Evolutionary conservation across 2,329 filamentous ascomycete genomes (phyloP).

Genomic region (Aschersonia sp.): DNA sequence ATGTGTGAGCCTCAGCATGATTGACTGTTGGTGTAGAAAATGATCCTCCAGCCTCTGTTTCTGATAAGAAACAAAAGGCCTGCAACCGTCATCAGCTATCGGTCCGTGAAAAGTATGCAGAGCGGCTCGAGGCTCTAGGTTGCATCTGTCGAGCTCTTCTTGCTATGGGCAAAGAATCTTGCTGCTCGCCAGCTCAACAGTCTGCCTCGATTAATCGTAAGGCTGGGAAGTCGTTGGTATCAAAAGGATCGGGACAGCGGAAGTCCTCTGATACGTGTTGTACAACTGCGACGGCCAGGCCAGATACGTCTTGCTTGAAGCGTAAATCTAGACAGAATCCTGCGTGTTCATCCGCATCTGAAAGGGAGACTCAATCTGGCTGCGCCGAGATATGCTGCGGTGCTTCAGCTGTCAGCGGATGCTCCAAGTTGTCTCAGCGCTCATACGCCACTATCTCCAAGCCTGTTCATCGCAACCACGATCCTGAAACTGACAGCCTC

Average conservation of each 20-base stretch:
- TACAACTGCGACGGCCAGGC: not conserved
- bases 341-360: not conserved
- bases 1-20: too few relatives aligned
- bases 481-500: too few relatives aligned
- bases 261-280: slow-evolving; percentile 5
- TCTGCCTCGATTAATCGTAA: slow-evolving; percentile 11
- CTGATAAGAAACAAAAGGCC: slow-evolving; percentile 4
- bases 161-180: slow-evolving; percentile 34
- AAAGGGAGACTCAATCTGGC: not conserved
- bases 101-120: slow-evolving; percentile 23
- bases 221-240: slow-evolving; percentile 3
- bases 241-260: slow-evolving; percentile 3
- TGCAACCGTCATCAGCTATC: slow-evolving; percentile 22
- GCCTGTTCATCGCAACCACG: too few relatives aligned
- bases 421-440: too few relatives aligned
- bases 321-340: not conserved
- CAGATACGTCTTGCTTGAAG: not conserved
- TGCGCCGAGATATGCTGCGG: slow-evolving; percentile 8
- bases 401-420: too few relatives aligned
- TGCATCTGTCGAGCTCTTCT: slow-evolving; percentile 39
- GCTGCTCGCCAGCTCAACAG: slow-evolving; percentile 20
- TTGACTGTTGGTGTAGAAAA: too few relatives aligned
- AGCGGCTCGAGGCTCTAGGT: slow-evolving; percentile 30
- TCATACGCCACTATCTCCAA: too few relatives aligned
- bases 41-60: too few relatives aligned